Base-by-base conservation (phyloP, 192 early-diverging fungal genomes). In the Coemansia sp. region DNA sequence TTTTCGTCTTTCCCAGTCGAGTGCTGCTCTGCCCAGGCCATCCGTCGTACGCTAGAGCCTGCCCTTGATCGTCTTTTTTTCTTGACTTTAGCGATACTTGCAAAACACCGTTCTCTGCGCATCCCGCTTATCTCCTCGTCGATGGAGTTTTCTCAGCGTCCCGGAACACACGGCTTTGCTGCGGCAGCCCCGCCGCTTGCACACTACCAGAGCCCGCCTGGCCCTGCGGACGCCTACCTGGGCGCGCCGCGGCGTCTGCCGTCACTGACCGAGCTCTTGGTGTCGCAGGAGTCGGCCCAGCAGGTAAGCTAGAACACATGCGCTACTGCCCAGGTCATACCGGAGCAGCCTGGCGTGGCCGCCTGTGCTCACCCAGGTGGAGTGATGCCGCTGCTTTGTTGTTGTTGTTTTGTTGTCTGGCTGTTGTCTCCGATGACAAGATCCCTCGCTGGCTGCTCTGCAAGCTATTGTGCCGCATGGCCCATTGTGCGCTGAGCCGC, bases 81-180 rank as follows among this genome's bases (percentile, higher is more conserved):
- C 42, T 14, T 11, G 42, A 45, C 16, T 14, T 11, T 14, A 45
- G 36, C 36, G 36, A 45, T 2, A 14, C 42, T 14, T 14, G 42
- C 10, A 7, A 7, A 38, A 38, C 11, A 7, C 42, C 12, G 42
- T 45, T 38, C 36, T 51, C 17, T 51, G 7, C 50, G 20, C 12
- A 20, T 51, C 18, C 18, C 7, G 2, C 8, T 22, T 17, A 51
- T 51, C 17, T 38, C 36, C 42, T 33, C 30, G 18, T 25, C 48
- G 49, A 80, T 80, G 77, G 77, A 80, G 65, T 80, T 80, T 61
- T 80, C 72, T 10, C 77, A 80, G 69, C 77, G 66, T 69, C 72
- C 77, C 72, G 63, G 38, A 36, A 36, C 71, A 14, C 68, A 80
- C 50, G 66, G 65, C 31, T 64, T 59, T 65, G 74, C 69, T 60